A percentile compares a stretch with the other conserved stretches of the same genome.
phyloP scores from a whole-genome alignment of 169 alveolate genomes.

The Amoebophrya sp. region DNA sequence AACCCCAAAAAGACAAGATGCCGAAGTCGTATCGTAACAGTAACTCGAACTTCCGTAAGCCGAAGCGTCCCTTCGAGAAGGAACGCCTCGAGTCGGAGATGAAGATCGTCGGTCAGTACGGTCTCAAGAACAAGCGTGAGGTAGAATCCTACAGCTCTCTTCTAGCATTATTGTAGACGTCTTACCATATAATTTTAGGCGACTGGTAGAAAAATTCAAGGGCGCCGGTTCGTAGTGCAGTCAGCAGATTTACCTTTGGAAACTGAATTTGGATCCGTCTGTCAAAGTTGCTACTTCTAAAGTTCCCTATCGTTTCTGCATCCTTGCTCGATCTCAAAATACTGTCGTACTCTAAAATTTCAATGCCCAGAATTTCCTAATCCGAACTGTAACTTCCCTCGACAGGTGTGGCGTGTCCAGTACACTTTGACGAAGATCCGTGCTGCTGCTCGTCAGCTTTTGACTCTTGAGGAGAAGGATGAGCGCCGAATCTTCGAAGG shows the following conservation, averaged over 20 bases:
- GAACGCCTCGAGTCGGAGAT: constrained; percentile 89
- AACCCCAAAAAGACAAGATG: neutral
- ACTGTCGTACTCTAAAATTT: neutral
- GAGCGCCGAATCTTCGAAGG: constrained; percentile 92
- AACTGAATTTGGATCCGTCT: neutral
- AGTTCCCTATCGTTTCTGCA: neutral
- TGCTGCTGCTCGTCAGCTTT: constrained; percentile 97
- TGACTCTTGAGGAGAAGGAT: constrained; percentile 94
- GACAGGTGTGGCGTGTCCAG: constrained; percentile 77
- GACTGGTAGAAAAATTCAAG: no score
- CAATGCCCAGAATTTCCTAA: neutral
- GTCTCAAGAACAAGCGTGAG: constrained; percentile 98
- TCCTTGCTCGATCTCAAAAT: neutral
- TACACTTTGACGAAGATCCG: constrained; percentile 95
- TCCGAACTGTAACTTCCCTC: neutral
- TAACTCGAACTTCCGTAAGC: constrained; percentile 58
- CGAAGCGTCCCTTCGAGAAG: constrained; percentile 68
- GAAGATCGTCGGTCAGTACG: constrained; percentile 96
- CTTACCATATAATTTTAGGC: no score
- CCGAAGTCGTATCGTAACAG: constrained; percentile 57
- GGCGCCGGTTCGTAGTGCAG: neutral
- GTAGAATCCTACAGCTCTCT: no score
- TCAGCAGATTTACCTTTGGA: neutral
- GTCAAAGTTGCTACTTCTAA: neutral
- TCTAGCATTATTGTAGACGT: no score